Percentiles rank a stretch among this genome's conserved stretches.
Conservation (phyloP, 768 basidiomycete species). For the Lactifluus echinatus region DNA sequence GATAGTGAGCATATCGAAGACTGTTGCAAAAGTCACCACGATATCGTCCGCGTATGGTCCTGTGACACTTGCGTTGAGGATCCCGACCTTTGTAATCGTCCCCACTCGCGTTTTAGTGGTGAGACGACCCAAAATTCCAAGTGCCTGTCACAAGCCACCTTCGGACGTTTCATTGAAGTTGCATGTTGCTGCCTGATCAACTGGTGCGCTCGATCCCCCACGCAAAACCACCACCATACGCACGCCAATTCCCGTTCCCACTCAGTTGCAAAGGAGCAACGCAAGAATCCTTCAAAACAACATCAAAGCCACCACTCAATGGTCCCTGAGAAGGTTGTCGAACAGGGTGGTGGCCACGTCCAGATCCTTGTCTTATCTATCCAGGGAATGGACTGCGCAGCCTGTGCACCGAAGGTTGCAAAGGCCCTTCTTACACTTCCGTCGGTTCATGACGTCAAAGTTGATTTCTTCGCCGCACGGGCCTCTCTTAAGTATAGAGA, state of each 20-base stretch:
- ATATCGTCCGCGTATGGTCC: not conserved
- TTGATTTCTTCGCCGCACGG: constrained; percentile 9
- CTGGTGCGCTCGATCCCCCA: not conserved
- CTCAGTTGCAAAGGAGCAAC: not conserved
- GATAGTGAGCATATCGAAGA: not conserved
- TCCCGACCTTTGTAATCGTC: not conserved
- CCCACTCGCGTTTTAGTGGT: not conserved
- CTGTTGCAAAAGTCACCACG: not conserved
- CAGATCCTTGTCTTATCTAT: constrained; percentile 1
- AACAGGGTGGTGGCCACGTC: not conserved
- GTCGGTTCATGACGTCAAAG: constrained; percentile 16
- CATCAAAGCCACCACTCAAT: not conserved
- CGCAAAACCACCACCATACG: not conserved
- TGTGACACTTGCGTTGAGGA: not conserved
- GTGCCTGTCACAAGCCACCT: not conserved
- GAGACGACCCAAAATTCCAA: not conserved
- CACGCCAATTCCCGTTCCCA: not conserved
- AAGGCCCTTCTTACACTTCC: constrained; percentile 11
- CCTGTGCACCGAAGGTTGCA: constrained; percentile 8
- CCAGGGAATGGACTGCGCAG: constrained; percentile 17
- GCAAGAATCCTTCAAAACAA: not conserved
- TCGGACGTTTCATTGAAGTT: constrained; percentile 11
- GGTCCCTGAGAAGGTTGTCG: not conserved
- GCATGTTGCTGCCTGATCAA: constrained; percentile 15
- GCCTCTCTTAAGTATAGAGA: constrained; percentile 16